These are phyloP conservation scores for Abrus precatorius DNA, from an alignment of 306 rosid genomes.

Conservation along the genomic window DNA sequence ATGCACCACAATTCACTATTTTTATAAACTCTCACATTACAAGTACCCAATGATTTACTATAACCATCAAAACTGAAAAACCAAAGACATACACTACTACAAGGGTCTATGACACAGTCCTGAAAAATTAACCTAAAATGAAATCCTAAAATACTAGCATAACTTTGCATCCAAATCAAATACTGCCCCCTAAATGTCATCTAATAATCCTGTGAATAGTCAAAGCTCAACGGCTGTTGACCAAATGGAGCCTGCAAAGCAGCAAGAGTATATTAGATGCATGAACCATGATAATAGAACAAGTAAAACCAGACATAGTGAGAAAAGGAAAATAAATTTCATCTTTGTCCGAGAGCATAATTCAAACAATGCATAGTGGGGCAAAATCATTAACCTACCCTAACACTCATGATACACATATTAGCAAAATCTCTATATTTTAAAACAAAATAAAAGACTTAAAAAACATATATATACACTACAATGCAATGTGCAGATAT, in stretches of 20 bases:
- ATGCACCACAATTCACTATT: conserved; percentile 52
- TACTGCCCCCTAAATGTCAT: conserved; percentile 39
- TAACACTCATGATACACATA: background rate
- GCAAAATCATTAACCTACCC: background rate
- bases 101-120: conserved; percentile 53
- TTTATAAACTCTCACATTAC: conserved; percentile 39
- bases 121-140: conserved; percentile 48
- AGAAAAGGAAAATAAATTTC: background rate
- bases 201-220: conserved; percentile 83
- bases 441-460: background rate
- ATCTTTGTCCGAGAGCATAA: background rate
- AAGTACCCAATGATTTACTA: conserved; percentile 44
- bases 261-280: conserved; percentile 19
- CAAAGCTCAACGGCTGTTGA: conserved; percentile 91
- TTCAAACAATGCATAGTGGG: background rate
- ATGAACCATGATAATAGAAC: background rate
- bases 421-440: conserved; percentile 19
- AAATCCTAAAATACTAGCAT: conserved; percentile 49
- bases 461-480: background rate
- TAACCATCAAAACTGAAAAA: conserved; percentile 51
- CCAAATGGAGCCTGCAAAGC: conserved; percentile 86
- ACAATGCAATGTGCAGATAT: background rate
- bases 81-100: conserved; percentile 49
- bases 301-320: background rate
- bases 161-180: conserved; percentile 54